Conservation (phyloP, 345 rosid species). For the Eucalyptus camaldulensis region DNA sequence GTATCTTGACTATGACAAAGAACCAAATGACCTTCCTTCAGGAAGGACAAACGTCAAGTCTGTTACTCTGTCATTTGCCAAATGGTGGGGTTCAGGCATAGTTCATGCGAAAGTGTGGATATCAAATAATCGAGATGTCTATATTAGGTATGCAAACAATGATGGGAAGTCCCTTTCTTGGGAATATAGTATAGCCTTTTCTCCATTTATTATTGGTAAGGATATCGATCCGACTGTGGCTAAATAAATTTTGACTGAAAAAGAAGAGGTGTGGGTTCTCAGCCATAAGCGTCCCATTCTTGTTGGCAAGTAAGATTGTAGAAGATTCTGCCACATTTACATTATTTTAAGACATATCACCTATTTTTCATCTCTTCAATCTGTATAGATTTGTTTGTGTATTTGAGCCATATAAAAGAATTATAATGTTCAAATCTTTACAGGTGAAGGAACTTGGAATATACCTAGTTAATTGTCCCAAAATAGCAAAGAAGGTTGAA, state of each 20-base stretch:
- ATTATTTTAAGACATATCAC: not conserved
- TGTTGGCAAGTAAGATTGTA: not conserved
- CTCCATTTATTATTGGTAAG: not conserved
- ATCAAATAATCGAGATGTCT: no score
- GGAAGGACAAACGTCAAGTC: no score
- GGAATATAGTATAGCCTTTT: not conserved
- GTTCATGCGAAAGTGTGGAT: no score
- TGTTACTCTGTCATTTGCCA: no score
- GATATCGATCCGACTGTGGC: not conserved
- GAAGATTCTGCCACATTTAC: not conserved
- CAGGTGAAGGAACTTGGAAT: constrained; percentile 18
- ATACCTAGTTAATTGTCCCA: constrained; percentile 13
- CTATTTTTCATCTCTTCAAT: not conserved
- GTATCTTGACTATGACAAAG: no score
- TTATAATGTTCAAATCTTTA: not conserved
- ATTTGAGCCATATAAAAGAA: not conserved
- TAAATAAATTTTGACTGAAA: not conserved
- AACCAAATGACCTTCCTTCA: no score
- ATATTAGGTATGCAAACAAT: no score
- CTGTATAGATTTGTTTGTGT: not conserved
- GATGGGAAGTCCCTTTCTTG: not conserved
- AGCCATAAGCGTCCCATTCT: not conserved
- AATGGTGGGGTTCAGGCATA: no score
- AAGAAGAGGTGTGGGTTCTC: not conserved
- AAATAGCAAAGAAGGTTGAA: constrained; percentile 37